These are phyloP conservation scores for Fusarium sp. DNA, from an alignment of 2,329 filamentous ascomycete genomes.

Conservation along the genomic window DNA sequence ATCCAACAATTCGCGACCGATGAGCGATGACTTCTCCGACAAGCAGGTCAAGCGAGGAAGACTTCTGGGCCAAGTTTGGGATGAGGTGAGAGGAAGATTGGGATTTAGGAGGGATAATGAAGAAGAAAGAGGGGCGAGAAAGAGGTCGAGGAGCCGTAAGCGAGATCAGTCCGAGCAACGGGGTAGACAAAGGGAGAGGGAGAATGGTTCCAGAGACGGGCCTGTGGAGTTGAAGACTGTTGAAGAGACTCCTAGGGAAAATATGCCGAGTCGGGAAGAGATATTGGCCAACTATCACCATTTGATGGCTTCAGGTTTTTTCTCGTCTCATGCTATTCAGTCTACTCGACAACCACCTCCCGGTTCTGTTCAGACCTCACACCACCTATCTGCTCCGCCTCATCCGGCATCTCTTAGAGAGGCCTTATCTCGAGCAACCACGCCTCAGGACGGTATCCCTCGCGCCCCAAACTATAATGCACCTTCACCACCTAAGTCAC, in stretches of 20 bases:
- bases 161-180: slow-evolving; percentile 29
- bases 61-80: slow-evolving; percentile 54
- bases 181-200: slow-evolving; percentile 32
- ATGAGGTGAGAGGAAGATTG: slow-evolving; percentile 51
- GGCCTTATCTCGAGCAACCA: slow-evolving; percentile 29
- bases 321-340: slow-evolving; percentile 67
- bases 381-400: slow-evolving; percentile 16
- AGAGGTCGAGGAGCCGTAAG: slow-evolving; percentile 41
- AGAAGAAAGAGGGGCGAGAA: slow-evolving; percentile 42
- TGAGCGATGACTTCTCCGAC: slow-evolving; percentile 50
- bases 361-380: slow-evolving; percentile 20
- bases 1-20: slow-evolving; percentile 32
- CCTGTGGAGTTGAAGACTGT: slow-evolving; percentile 13
- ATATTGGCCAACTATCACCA: slow-evolving; percentile 68
- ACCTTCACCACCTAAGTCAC: slow-evolving; percentile 29
- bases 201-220: slow-evolving; percentile 27
- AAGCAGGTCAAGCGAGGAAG: slow-evolving; percentile 48
- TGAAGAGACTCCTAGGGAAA: slow-evolving; percentile 28
- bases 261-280: slow-evolving; percentile 59
- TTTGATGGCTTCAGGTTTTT: slow-evolving; percentile 69
- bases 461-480: slow-evolving; percentile 12
- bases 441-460: slow-evolving; percentile 23
- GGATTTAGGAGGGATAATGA: slow-evolving; percentile 46
- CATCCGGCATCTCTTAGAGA: slow-evolving; percentile 15
- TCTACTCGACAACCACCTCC: slow-evolving; percentile 62